Evolutionary conservation across 352 stramenopile genomes (phyloP).

Genomic region (Phytophthora quininea): DNA sequence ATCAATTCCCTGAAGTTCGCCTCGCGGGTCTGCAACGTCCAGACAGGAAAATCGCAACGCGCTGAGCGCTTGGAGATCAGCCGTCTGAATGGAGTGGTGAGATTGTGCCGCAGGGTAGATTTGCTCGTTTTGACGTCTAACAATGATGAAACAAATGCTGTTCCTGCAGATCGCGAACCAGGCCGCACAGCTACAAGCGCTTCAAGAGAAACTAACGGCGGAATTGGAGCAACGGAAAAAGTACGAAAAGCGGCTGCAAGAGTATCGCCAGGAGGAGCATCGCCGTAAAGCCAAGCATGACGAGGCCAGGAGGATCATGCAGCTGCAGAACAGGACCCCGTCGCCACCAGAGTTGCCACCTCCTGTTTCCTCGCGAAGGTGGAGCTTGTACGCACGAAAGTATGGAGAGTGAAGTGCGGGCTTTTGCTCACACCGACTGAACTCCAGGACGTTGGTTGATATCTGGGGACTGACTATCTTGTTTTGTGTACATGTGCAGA

Average conservation of each 20-base stretch:
- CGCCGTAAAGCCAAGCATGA: conserved; percentile 55
- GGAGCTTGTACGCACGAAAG: conserved; percentile 75
- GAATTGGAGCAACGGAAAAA: conserved; percentile 76
- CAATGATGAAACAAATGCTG: not conserved
- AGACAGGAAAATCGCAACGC: conserved; percentile 44
- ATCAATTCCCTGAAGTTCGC: conserved; percentile 86
- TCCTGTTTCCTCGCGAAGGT: conserved; percentile 50
- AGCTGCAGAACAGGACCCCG: conserved; percentile 43
- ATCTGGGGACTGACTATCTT: conserved; percentile 7
- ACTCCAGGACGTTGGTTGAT: not conserved
- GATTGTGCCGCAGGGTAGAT: too few relatives aligned
- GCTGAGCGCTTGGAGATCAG: conserved; percentile 67
- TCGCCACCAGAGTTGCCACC: conserved; percentile 52
- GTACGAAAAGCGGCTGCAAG: conserved; percentile 76
- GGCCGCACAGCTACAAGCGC: conserved; percentile 58
- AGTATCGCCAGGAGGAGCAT: conserved; percentile 73
- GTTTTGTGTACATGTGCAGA: conserved; percentile 19
- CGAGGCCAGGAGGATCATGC: conserved; percentile 46
- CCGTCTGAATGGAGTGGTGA: conserved; percentile 65
- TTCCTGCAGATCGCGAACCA: conserved; percentile 60
- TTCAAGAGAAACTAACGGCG: conserved; percentile 71
- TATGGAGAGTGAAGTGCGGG: conserved; percentile 31
- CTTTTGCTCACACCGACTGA: not conserved
- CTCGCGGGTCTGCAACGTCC: conserved; percentile 52
- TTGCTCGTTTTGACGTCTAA: too few relatives aligned